A percentile compares a stretch with the other conserved stretches of the same genome.
Evolutionary conservation across 257 asterid species (phyloP).

Genomic region (Scutellaria minor): DNA sequence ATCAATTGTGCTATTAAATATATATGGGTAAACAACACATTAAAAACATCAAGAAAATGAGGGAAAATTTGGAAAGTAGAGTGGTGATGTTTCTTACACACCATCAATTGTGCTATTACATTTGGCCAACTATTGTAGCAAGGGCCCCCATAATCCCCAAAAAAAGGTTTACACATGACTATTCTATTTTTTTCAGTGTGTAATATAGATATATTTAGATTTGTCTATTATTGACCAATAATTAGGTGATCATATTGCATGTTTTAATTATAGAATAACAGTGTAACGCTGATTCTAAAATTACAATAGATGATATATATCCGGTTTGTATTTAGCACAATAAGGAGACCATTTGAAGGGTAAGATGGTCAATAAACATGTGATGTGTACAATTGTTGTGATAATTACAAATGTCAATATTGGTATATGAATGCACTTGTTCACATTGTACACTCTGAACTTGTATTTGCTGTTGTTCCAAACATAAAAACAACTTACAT

Average conservation of each 20-base stretch:
- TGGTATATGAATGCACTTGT: too few species aligned
- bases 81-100: constrained; percentile 7
- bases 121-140: constrained; percentile 10
- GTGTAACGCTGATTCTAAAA: too few species aligned
- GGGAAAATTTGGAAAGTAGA: not conserved
- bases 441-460: too few species aligned
- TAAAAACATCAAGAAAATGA: constrained; percentile 25
- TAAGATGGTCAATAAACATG: not conserved
- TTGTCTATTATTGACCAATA: too few species aligned
- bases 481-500: too few species aligned
- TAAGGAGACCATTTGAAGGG: constrained; percentile 12
- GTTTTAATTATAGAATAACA: too few species aligned
- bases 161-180: not conserved
- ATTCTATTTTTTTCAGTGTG: not conserved
- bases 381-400: not conserved
- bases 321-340: not conserved
- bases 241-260: too few species aligned
- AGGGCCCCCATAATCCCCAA: constrained; percentile 25
- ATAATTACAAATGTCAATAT: constrained; percentile 7
- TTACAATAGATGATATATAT: too few species aligned
- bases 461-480: too few species aligned
- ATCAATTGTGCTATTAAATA: not conserved
- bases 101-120: not conserved
- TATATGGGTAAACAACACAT: not conserved
- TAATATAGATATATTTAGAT: too few species aligned